A percentile compares a stretch with the other conserved stretches of the same genome.
Conservation (phyloP, 2,329 filamentous ascomycete genomes). For the Aspergillus sp. region DNA sequence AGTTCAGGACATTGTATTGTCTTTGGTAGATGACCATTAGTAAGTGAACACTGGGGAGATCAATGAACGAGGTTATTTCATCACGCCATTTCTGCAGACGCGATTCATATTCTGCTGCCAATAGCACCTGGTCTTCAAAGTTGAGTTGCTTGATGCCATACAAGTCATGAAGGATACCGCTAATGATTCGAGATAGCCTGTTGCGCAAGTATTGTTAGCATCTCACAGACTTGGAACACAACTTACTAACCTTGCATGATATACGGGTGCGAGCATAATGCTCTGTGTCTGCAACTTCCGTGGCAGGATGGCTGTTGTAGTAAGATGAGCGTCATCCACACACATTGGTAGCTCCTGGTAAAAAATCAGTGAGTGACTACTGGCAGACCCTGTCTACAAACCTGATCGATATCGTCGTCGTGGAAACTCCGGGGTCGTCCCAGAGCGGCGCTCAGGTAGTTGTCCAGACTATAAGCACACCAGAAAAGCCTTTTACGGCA, state of each 20-base stretch:
- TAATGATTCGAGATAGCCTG: constrained; percentile 43
- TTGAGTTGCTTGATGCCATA: constrained; percentile 27
- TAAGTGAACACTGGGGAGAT: constrained; percentile 30
- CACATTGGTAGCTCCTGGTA: constrained; percentile 18
- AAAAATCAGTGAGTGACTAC: too few relatives aligned
- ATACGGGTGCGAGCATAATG: constrained; percentile 46
- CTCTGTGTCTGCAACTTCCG: constrained; percentile 30
- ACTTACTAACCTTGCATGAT: constrained; percentile 33
- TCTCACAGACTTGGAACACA: too few relatives aligned
- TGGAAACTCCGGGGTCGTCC: constrained; percentile 17
- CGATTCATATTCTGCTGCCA: constrained; percentile 40
- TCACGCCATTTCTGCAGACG: constrained; percentile 47
- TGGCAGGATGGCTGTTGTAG: constrained; percentile 15
- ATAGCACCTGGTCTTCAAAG: constrained; percentile 25
- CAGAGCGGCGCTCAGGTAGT: constrained; percentile 17
- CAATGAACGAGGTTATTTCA: constrained; percentile 36
- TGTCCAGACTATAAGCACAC: constrained; percentile 18
- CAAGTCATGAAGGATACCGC: constrained; percentile 44
- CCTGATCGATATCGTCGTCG: constrained; percentile 16
- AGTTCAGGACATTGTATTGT: constrained; percentile 33
- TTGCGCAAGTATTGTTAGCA: too few relatives aligned
- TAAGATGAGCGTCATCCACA: constrained; percentile 21
- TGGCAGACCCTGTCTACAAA: too few relatives aligned
- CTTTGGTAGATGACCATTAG: constrained; percentile 50
- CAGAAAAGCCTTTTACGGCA: constrained; percentile 17